Evolutionary conservation across 139 green algal genomes (phyloP), one percentile per base, ranked within the genome.

Genomic region (Pycnococcus provasolii): DNA sequence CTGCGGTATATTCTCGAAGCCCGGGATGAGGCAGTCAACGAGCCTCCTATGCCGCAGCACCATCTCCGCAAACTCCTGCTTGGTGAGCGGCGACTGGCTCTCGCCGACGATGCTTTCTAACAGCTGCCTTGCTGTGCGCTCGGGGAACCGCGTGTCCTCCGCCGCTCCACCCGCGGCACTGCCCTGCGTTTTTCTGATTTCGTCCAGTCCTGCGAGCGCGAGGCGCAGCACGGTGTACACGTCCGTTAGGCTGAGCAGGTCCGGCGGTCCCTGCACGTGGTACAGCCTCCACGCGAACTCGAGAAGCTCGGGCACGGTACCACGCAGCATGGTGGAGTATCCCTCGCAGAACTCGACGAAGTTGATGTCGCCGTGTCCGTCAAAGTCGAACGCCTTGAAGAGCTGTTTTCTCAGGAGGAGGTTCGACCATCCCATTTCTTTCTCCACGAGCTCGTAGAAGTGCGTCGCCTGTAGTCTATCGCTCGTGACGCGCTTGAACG

Each of bases 211-310:
- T 2, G 46, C 45, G 9, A 77, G 54, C 45, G 71, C 71, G 7
- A 72, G 64, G 42, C 54, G 50, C 60, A 77, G 62, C n/a, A 77
- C 47, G 55, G 47, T 72, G 71, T 71, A 72, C 47, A 71, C 37
- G 59, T 74, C 60, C 7, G 58, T 58, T 3, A 65, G 50, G 4
- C 4, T 13, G 40, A 74, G 68, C 11, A 54, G 45, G 41, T 74
- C 60, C 37, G 13, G 7, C 13, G 46, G 45, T 2, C 68, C 68
- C 45, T 62, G 51, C 42, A 74, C 43, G 51, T 74, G 68, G 68
- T 74, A 74, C 48, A 74, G 48, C 2, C 68, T 44, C 71, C 71
- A 77, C 3, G 63, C 71, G 45, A 77, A 77, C n/a, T 71, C 71
- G 6, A 77, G 45, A 5, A 77, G 45, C 57, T 77, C 71, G 15